Evolutionary conservation across 163 green algal genomes (phyloP).

Genomic region (Smithsoniella earleae): DNA sequence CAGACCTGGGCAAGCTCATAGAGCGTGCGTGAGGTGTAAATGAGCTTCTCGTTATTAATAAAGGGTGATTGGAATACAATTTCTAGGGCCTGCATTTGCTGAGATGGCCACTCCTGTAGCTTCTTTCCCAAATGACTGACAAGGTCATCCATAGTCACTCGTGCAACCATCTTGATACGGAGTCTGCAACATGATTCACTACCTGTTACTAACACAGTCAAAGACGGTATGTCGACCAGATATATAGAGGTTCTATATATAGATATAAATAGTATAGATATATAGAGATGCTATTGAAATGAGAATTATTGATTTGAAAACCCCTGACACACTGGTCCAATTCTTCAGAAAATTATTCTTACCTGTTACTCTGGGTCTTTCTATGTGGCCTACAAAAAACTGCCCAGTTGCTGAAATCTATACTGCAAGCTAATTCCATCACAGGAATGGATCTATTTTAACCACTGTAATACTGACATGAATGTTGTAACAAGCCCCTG

Average conservation of each 20-base stretch:
- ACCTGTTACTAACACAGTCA: background rate
- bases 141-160: conserved; percentile 22
- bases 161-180: conserved; percentile 18
- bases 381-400: too few species aligned
- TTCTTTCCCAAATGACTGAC: background rate
- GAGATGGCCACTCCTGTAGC: background rate
- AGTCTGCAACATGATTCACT: background rate
- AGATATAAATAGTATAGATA: too few species aligned
- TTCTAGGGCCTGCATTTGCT: conserved; percentile 23
- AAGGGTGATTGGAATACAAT: conserved; percentile 20
- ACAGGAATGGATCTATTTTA: too few species aligned
- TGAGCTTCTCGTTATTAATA: background rate
- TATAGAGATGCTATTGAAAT: too few species aligned
- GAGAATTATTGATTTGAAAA: too few species aligned
- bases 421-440: too few species aligned
- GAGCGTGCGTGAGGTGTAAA: conserved; percentile 25
- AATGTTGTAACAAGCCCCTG: too few species aligned
- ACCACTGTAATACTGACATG: too few species aligned
- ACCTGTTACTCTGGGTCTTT: too few species aligned
- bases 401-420: too few species aligned
- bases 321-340: too few species aligned
- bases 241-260: background rate
- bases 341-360: too few species aligned
- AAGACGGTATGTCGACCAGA: background rate
- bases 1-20: conserved; percentile 13